Evolutionary conservation across 768 basidiomycete species (phyloP).

Genomic region (Guyanaporus albipodus): DNA sequence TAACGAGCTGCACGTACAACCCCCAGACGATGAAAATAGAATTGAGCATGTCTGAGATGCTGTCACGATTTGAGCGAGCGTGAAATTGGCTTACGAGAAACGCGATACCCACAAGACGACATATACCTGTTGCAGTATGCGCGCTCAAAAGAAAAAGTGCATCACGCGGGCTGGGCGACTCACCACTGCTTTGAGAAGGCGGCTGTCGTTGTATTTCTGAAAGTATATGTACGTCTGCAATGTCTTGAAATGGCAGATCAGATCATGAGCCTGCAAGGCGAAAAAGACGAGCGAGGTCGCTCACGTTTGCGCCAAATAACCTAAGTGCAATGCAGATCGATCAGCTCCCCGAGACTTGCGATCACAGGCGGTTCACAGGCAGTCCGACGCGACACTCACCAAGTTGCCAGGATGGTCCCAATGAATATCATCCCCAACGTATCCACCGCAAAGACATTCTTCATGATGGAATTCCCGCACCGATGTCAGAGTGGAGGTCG

Average conservation of each 20-base stretch:
- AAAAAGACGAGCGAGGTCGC: background rate
- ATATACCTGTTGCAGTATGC: background rate
- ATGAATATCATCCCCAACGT: slow-evolving; percentile 12
- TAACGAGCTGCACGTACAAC: slow-evolving; percentile 7
- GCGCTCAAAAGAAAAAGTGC: background rate
- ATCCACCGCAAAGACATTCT: background rate
- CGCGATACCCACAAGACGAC: slow-evolving; percentile 1
- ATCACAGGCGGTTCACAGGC: no score
- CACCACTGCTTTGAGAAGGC: slow-evolving; percentile 4
- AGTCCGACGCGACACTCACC: no score
- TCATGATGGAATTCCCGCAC: no score
- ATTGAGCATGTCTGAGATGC: slow-evolving; percentile 14
- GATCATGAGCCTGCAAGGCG: background rate
- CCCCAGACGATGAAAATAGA: slow-evolving; percentile 8
- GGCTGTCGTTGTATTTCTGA: slow-evolving; percentile 4
- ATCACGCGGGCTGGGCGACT: background rate
- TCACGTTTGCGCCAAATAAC: slow-evolving; percentile 14
- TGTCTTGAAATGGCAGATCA: background rate
- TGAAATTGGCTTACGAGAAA: background rate
- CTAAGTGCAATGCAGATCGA: background rate
- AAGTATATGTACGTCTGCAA: slow-evolving; percentile 9
- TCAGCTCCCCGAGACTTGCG: background rate
- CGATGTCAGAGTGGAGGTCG: no score
- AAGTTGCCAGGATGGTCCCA: slow-evolving; percentile 12
- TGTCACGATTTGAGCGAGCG: background rate